Base-by-base conservation (phyloP, 2,329 filamentous ascomycete genomes). In the Aspergillus transmontanensis region DNA sequence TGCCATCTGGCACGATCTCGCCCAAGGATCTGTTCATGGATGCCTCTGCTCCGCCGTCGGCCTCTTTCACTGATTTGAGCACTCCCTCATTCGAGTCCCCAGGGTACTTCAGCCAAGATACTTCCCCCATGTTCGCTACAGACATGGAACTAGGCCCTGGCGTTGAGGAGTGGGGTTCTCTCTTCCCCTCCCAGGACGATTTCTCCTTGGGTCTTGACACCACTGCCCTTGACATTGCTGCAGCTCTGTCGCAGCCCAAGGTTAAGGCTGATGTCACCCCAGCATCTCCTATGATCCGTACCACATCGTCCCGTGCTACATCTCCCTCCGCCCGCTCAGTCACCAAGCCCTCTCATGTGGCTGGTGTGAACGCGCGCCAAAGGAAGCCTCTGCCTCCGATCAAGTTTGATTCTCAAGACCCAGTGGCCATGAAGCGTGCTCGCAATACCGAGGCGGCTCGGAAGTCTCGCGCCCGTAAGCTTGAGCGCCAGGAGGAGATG, bases 401-500 rank as follows among this genome's bases (percentile, higher is more conserved):
- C 75, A 82, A 90, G 64, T 86, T 93, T 43, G 92, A 97, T 70
- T 86, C 89, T 0, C 81, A 71, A 48, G 94, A 97, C 73, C 86
- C 86, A 11, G 77, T 90, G n/a, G 93, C 92, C 23, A 87, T 94
- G 84, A 97, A 97, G 88, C 91, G 94, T 77, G 94, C 93, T 57
- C 90, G 93, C 69, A 98, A 97, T 78, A 96, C 93, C 10, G 86
- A 96, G 77, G 94, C 94, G 21, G 94, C 94, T 72, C 93, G 94
- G 69, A 97, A 97, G 82, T 97, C 93, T 64, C 90, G 94, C 58
- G 90, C 93, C 73, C 90, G 93, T 69, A 97, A 97, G 83, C 88
- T 92, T 62, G 85, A 90, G 75, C 87, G 89, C 70, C 84, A 94
- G 65, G 89, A 91, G 61, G 87, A 89, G 62, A 84, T 97, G 53